Base-by-base conservation (phyloP, 768 basidiomycete species). In the Leccinum longicurvipes region DNA sequence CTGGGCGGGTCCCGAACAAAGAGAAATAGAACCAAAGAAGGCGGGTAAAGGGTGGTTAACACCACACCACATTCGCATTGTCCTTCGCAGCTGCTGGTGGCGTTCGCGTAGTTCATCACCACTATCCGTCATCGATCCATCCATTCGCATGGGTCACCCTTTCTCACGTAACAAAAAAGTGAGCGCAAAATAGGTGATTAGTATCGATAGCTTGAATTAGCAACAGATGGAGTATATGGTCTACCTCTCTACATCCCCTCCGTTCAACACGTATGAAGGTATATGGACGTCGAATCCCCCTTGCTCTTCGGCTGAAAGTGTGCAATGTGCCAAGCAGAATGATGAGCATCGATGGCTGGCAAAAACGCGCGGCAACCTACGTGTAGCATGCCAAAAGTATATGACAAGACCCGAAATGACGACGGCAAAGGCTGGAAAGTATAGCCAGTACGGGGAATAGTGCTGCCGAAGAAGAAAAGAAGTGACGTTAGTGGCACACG, bases 351-450 rank as follows among this genome's bases (percentile, higher is more conserved):
- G 4, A 15, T 34, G 41, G 24, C 19, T 12, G 39, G 15, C 10
- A 39, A 44, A n/a, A 36, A 50, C 24, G 7, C 45, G 50, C 21
- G 12, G 9, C 3, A 32, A 79, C 91, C 57, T 74, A 92, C 90
- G 91, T 41, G 86, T 84, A 3, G 85, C 82, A 64, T 81, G 74
- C 90, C 91, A 94, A 75, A 93, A 93, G 73, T 94, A 94, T 21
- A 84, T 79, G 62, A 93, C 75, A 2, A 94, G 79, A 2, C 91
- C 92, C 19, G 71, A 47, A 47, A 93, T 74, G 58, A 92, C 83
- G 36, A 91, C 76, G 0, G 70, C 79, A 63, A 88, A 94, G 1
- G 92, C 81, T 54, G 86, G 74, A 73, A 94, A 94, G 77, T 94
- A 93, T 8, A 94, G 76, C 91, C 91, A 94, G 73, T 83, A 93